phyloP scores from a whole-genome alignment of 306 rosid species.

The Astragalus glycyphyllos region DNA sequence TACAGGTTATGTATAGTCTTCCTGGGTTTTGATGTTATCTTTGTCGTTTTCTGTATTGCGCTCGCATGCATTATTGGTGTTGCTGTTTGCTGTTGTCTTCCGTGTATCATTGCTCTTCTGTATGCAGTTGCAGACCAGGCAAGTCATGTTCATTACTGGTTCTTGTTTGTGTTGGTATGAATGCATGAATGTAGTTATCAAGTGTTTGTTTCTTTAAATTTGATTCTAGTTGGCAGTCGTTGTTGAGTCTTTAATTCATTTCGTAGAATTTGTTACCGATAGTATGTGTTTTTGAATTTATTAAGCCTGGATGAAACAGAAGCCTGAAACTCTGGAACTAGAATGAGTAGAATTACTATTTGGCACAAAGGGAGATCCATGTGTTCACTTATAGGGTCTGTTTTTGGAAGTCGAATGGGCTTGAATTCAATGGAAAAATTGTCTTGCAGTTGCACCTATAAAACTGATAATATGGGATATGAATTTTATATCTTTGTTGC shows the following conservation, averaged over 20 bases:
- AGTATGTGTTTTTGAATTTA: conserved; percentile 16
- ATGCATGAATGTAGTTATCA: conserved; percentile 25
- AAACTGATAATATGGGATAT: conserved; percentile 22
- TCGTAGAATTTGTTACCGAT: conserved; percentile 15
- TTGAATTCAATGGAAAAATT: background rate
- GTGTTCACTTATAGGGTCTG: conserved; percentile 21
- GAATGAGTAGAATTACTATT: conserved; percentile 25
- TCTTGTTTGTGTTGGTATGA: conserved; percentile 35
- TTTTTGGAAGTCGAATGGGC: background rate
- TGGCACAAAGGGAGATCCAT: conserved; percentile 9
- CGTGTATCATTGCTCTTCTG: conserved; percentile 87
- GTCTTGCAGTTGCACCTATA: conserved; percentile 5
- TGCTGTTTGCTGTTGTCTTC: conserved; percentile 98
- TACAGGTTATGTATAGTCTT: conserved; percentile 94
- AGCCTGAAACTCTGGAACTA: background rate
- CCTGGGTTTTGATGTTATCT: conserved; percentile 97
- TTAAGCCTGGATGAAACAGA: conserved; percentile 18
- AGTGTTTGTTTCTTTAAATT: conserved; percentile 25
- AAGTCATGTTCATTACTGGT: conserved; percentile 40
- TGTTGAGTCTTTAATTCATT: conserved; percentile 9
- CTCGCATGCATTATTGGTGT: conserved; percentile 94
- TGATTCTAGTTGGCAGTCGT: conserved; percentile 16
- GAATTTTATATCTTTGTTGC: conserved; percentile 19
- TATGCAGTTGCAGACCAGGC: conserved; percentile 99
- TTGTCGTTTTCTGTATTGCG: conserved; percentile 97